phyloP scores from a whole-genome alignment of 179 eudicot species.

The Heliamphora pulchella region DNA sequence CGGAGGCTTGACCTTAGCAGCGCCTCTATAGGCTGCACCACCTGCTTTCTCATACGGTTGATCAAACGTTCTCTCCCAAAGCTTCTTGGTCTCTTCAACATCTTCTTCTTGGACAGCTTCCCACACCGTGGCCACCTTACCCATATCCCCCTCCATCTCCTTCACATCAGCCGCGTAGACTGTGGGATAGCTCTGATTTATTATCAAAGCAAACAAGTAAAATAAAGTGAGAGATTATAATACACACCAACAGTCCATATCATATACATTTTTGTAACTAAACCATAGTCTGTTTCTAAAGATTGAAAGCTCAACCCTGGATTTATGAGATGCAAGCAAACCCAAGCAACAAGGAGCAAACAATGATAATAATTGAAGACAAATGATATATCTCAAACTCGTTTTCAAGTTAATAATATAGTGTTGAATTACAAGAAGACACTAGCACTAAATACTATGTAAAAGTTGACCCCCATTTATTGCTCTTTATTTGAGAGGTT shows the following conservation, averaged over 20 bases:
- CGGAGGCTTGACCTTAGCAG: slow-evolving; percentile 27
- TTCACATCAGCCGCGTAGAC: slow-evolving; percentile 64
- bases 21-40: slow-evolving; percentile 29
- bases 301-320: background rate
- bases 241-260: too few relatives aligned
- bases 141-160: slow-evolving; percentile 52
- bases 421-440: background rate
- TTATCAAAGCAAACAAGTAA: background rate
- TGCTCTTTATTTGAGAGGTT: background rate
- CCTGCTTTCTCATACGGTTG: slow-evolving; percentile 95
- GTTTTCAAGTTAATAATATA: background rate
- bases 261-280: too few relatives aligned
- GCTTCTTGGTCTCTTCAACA: slow-evolving; percentile 46
- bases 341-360: background rate
- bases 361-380: too few relatives aligned
- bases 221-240: background rate
- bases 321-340: background rate
- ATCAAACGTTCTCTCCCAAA: slow-evolving; percentile 72
- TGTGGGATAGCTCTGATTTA: slow-evolving; percentile 77
- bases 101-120: slow-evolving; percentile 43
- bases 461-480: background rate
- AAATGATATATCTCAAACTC: background rate
- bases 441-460: background rate
- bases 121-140: slow-evolving; percentile 51
- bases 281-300: background rate